Evolutionary conservation across 2,329 filamentous ascomycete genomes (phyloP), one percentile per base, ranked within the genome.

Genomic region (Sporothrix pseudoabietina): DNA sequence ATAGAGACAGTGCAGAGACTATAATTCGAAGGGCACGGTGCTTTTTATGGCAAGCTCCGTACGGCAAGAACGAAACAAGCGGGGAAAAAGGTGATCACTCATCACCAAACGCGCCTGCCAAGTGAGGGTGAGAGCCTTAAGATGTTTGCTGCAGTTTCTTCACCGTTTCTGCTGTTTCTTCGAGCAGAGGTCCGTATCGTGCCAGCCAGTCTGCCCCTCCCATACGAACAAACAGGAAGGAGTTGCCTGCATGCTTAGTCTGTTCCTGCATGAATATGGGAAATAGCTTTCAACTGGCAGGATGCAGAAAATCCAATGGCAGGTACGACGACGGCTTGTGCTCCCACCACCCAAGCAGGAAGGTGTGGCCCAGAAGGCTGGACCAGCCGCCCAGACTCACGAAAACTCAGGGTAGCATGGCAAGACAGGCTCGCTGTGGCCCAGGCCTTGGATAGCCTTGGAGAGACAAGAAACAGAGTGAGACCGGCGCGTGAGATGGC

Each of bases 241-340:
- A 35, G 3, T 6, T 66, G 61, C 39, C 61, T 70, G 68, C 49
- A 70, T 41, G n/a, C 47, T 54, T 66, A 47, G 68, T 30, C 57
- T 70, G 68, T 70, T 47, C 52, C 52, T 70, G 68, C 68, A 70
- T 70, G 52, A 70, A 70, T 54, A 44, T 70, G 49, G 52, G 49
- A 70, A 70, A 49, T 49, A 19, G 44, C 44, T 19, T 14, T 49
- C 14, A 16, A 19, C 44, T 70, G 52, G 66, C 52, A 57, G 52
- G 35, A 57, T 32, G 52, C 68, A n/a, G 19, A 52, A 12, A 39
- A 39, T 39, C 47, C 66, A 41, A 39, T 54, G 66, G 30, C 66
- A 54, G 47, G 44, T 14, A 19, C 41, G 41, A 49, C 14, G 41
- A 16, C 35, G 35, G 35, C 35, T 35, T 35, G 8, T 35, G 35